These are phyloP conservation scores for Allantophomopsis lycopodina DNA, from an alignment of 2,329 filamentous ascomycete species.

Conservation along the genomic window DNA sequence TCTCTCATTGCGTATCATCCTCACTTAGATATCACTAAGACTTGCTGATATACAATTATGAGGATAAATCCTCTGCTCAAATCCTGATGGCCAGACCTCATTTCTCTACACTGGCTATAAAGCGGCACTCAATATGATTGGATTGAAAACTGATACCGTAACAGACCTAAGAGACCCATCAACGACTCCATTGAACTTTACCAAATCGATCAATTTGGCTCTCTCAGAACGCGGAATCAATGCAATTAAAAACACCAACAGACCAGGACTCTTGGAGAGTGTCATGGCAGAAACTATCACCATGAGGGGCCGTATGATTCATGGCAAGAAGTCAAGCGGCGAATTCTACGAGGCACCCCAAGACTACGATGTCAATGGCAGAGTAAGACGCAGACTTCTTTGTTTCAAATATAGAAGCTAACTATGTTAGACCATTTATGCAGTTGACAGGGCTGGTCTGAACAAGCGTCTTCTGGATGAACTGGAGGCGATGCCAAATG, in stretches of 20 bases:
- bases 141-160: too few relatives aligned
- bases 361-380: slow-evolving; percentile 77
- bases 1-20: too few relatives aligned
- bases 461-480: slow-evolving; percentile 78
- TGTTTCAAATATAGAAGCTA: background rate
- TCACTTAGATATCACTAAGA: too few relatives aligned
- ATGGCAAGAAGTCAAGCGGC: slow-evolving; percentile 52
- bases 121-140: too few relatives aligned
- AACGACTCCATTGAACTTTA: slow-evolving; percentile 83
- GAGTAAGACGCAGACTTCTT: slow-evolving; percentile 37
- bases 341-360: slow-evolving; percentile 67
- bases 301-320: slow-evolving; percentile 96
- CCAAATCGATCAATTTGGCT: slow-evolving; percentile 95
- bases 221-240: slow-evolving; percentile 89
- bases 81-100: too few relatives aligned
- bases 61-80: too few relatives aligned
- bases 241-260: slow-evolving; percentile 60
- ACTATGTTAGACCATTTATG: slow-evolving; percentile 55
- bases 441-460: slow-evolving; percentile 70
- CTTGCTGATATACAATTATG: too few relatives aligned
- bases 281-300: slow-evolving; percentile 72
- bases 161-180: slow-evolving; percentile 74
- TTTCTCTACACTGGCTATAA: too few relatives aligned
- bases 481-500: slow-evolving; percentile 73
- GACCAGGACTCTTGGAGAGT: slow-evolving; percentile 53